These are phyloP conservation scores for Chalaropsis ovoidea DNA, from an alignment of 2,329 filamentous ascomycete species.

Conservation along the genomic window DNA sequence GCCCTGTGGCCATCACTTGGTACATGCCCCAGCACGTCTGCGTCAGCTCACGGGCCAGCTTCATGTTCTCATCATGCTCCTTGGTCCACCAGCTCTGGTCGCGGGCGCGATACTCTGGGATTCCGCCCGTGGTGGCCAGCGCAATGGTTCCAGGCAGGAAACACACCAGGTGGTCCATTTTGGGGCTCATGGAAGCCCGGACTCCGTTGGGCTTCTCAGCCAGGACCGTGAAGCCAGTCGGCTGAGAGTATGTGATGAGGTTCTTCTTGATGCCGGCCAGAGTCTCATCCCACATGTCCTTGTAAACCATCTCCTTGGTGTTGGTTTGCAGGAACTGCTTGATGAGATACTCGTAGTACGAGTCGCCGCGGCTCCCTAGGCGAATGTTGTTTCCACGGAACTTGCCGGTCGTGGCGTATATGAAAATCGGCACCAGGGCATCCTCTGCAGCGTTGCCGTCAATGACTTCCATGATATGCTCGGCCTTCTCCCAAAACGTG, in stretches of 20 bases:
- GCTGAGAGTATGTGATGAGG: conserved; percentile 76
- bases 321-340: conserved; percentile 96
- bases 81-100: conserved; percentile 62
- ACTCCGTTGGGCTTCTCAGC: conserved; percentile 75
- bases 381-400: conserved; percentile 82
- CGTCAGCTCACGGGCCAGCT: conserved; percentile 78
- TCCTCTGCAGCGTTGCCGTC: conserved; percentile 71
- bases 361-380: conserved; percentile 86
- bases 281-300: conserved; percentile 86
- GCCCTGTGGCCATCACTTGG: conserved; percentile 73
- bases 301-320: conserved; percentile 72
- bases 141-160: conserved; percentile 97
- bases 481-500: conserved; percentile 82
- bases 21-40: conserved; percentile 99
- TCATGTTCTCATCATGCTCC: conserved; percentile 76
- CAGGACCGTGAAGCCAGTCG: conserved; percentile 74
- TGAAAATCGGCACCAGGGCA: conserved; percentile 84
- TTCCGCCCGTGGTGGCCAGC: conserved; percentile 70
- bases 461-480: conserved; percentile 83
- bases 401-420: conserved; percentile 65
- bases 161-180: conserved; percentile 97
- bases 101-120: conserved; percentile 63
- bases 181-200: conserved; percentile 55
- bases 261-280: conserved; percentile 81
- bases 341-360: conserved; percentile 97